Evolutionary conservation across 2,329 filamentous ascomycete genomes (phyloP), one percentile per base, ranked within the genome.

Genomic region (Aureobasidium vineae): DNA sequence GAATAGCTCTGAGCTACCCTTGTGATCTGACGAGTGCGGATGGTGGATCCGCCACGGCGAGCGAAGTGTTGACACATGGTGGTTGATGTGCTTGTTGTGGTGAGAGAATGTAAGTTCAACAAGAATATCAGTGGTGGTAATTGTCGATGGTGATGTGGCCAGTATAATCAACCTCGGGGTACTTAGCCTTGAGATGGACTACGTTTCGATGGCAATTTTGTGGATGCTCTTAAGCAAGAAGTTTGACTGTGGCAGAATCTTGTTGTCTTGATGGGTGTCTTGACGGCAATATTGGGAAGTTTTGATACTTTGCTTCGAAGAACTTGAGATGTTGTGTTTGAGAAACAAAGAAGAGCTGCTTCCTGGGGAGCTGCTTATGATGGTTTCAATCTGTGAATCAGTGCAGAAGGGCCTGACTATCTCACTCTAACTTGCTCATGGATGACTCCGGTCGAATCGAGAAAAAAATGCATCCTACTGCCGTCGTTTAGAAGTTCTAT

Each of bases 11-110:
- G 16, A 21, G 10, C 8, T 28, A 40, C 56, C 23, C 5, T 10
- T n/a, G 4, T 50, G 31, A 61, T 36, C n/a, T 4, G 10, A n/a
- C 57, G 57, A 6, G 43, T 49, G 31, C 57, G 57, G 40, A 33
- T 38, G 19, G 31, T 50, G 26, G 57, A 16, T 4, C 5, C 33
- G 40, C 43, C 5, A 26, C 10, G 10, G 21, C 43, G 21, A 15
- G 21, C 11, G 26, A 26, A 19, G 43, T 61, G 57, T n/a, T 61
- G 43, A 28, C 57, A 61, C 57, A 61, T 61, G 19, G n/a, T 49
- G 28, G n/a, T 10, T 45, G 38, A 15, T 43, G 36, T 40, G 36
- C 21, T 40, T 40, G 33, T 13, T 19, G 33, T 40, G 33, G 3
- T 26, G 33, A n/a, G 21, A 41, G 36, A 31, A 5, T 15, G 53